These are phyloP conservation scores for Gnomoniopsis smithogilvyi DNA, from an alignment of 2,329 filamentous ascomycete species.

Conservation along the genomic window DNA sequence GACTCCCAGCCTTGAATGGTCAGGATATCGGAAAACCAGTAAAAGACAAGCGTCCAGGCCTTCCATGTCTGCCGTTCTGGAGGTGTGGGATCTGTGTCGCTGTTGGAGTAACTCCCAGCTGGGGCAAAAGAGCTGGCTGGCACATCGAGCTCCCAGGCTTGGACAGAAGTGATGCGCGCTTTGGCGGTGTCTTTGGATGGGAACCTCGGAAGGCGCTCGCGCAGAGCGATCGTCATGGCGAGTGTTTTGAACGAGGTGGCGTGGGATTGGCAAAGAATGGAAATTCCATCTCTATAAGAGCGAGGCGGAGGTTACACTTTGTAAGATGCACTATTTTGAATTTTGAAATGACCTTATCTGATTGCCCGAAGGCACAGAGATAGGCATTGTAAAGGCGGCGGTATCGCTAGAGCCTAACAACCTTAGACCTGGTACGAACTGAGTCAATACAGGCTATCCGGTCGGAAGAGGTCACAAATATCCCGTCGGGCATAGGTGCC, in stretches of 20 bases:
- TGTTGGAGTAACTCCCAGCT: neutral
- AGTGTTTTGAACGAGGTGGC: neutral
- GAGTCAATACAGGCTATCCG: too few species aligned
- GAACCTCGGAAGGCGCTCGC: neutral
- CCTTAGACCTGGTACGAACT: too few species aligned
- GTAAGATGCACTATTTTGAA: too few species aligned
- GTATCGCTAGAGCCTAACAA: too few species aligned
- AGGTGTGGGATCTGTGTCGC: neutral
- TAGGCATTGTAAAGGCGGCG: too few species aligned
- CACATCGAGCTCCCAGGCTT: neutral
- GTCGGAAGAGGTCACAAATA: too few species aligned
- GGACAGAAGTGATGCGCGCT: neutral
- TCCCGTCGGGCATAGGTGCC: too few species aligned
- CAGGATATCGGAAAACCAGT: slow-evolving; percentile 18
- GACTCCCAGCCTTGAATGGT: slow-evolving; percentile 14
- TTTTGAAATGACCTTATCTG: too few species aligned
- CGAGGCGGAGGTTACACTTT: too few species aligned
- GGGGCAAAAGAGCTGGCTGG: neutral
- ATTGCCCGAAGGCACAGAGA: too few species aligned
- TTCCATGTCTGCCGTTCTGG: slow-evolving; percentile 18
- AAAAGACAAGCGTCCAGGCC: slow-evolving; percentile 15
- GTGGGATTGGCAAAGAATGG: too few species aligned
- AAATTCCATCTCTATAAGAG: too few species aligned
- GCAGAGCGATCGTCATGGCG: neutral
- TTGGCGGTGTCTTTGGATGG: neutral